Evolutionary conservation across 1,284 basidiomycete species (phyloP).

Genomic region (Violaceomyces palustris): DNA sequence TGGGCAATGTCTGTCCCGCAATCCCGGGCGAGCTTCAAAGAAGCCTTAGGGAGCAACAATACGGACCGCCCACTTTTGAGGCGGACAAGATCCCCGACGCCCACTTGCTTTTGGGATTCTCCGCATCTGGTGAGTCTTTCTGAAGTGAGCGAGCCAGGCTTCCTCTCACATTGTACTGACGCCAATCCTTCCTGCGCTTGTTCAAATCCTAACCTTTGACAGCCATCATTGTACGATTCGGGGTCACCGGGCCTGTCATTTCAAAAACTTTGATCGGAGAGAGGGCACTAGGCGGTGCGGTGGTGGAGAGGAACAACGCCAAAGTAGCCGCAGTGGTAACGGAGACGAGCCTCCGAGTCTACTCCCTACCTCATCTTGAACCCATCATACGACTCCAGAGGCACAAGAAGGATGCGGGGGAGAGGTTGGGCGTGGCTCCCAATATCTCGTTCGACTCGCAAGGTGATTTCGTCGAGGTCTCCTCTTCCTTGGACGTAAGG

Average conservation of each 20-base stretch:
- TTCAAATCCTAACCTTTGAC: no score
- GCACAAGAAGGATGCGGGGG: slow-evolving; percentile 30
- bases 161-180: no score
- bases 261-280: slow-evolving; percentile 33
- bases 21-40: slow-evolving; percentile 30
- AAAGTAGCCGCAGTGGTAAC: slow-evolving; percentile 32
- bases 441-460: slow-evolving; percentile 25
- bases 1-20: slow-evolving; percentile 20
- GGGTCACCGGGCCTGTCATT: slow-evolving; percentile 33
- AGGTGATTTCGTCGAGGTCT: slow-evolving; percentile 45
- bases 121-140: slow-evolving; percentile 12
- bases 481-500: slow-evolving; percentile 39
- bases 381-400: slow-evolving; percentile 35
- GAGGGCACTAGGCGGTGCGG: slow-evolving; percentile 19
- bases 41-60: slow-evolving; percentile 25
- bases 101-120: slow-evolving; percentile 18
- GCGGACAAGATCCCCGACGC: slow-evolving; percentile 10
- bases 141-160: no score
- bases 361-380: slow-evolving; percentile 37
- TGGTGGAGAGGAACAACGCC: slow-evolving; percentile 27
- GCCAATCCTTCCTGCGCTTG: no score
- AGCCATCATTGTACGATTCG: no score
- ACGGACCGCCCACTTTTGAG: slow-evolving; percentile 3
- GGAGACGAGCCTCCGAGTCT: slow-evolving; percentile 28
- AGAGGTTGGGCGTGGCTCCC: slow-evolving; percentile 9